These are phyloP conservation scores for Cenchrus purpureus DNA, from an alignment of 176 grass and related monocot species.

Conservation along the genomic window DNA sequence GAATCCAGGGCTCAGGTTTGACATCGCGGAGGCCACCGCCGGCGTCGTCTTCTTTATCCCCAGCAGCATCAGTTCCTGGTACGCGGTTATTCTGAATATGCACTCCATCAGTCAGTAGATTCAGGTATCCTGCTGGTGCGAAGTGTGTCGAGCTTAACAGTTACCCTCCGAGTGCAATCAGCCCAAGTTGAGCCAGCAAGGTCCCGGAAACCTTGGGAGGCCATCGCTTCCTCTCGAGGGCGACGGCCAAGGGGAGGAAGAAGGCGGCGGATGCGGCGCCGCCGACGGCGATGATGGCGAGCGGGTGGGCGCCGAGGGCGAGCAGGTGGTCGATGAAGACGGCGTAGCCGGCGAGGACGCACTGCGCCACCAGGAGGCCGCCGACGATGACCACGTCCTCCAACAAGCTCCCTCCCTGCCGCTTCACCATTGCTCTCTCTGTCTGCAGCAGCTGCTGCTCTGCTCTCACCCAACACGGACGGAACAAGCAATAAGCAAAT, in stretches of 20 bases:
- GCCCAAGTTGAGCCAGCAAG: conserved; percentile 46
- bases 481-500: too few relatives aligned
- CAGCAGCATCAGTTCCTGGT: conserved; percentile 60
- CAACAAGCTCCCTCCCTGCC: neutral
- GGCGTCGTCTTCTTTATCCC: conserved; percentile 65
- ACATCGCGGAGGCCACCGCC: conserved; percentile 70
- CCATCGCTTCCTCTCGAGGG: conserved; percentile 66
- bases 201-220: conserved; percentile 41
- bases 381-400: conserved; percentile 45
- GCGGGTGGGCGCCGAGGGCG: conserved; percentile 37
- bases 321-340: conserved; percentile 50
- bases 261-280: conserved; percentile 38
- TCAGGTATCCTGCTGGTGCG: too few relatives aligned
- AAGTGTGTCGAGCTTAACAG: too few relatives aligned
- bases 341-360: conserved; percentile 51
- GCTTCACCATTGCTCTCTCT: neutral
- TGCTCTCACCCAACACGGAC: too few relatives aligned
- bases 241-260: conserved; percentile 62
- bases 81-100: conserved; percentile 45
- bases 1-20: conserved; percentile 62
- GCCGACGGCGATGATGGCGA: conserved; percentile 47
- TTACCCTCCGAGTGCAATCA: conserved; percentile 60
- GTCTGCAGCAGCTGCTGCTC: too few relatives aligned
- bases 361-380: conserved; percentile 55
- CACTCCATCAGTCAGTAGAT: neutral